Evolutionary conservation across 176 grass and related monocot genomes (phyloP), one percentile per base, ranked within the genome.

Genomic region (Hyparrhenia diplandra): DNA sequence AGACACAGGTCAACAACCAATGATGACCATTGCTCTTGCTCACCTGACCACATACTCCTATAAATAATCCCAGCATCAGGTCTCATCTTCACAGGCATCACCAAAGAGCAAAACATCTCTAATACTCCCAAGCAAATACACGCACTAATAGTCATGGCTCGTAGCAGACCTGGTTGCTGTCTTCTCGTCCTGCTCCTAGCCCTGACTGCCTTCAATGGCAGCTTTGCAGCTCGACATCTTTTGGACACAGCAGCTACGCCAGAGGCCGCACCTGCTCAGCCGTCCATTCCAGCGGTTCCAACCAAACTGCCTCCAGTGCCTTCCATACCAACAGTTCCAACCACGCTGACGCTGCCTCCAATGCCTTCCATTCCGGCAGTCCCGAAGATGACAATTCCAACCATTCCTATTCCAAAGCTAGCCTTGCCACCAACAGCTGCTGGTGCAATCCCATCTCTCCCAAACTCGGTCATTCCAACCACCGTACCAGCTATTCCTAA

Each of bases 161-260:
- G 54, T 29, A 5, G 25, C 64, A 46, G 77, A 69, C n/a, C 31
- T 13, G n/a, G 37, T 74, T 81, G 85, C 24, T 79, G 14, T 54
- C 72, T 96, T 43, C 68, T 93, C 35, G 43, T 80, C 34, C 74
- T 96, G 75, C 71, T 89, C 39, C 52, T 96, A 47, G 66, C 81
- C 67, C 67, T 92, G 23, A 62, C 74, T 45, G 36, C 83, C 79
- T 80, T 90, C 54, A 75, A 88, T 84, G 73, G 88, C 42, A 90
- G 85, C 55, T 62, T 78, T 1, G 93, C 88, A 1, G 72, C 88
- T 79, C 90, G 88, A 30, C 80, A 39, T 84, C 90, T 96, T n/a
- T 71, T 96, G 76, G 93, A 92, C 67, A 88, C 90, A 46, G 55
- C 76, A 82, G 86, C 80, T 23, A 40, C 90, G 2, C 93, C 90